Evolutionary conservation across 2,329 filamentous ascomycete genomes (phyloP).

Genomic region (Hypoxylon sp.): DNA sequence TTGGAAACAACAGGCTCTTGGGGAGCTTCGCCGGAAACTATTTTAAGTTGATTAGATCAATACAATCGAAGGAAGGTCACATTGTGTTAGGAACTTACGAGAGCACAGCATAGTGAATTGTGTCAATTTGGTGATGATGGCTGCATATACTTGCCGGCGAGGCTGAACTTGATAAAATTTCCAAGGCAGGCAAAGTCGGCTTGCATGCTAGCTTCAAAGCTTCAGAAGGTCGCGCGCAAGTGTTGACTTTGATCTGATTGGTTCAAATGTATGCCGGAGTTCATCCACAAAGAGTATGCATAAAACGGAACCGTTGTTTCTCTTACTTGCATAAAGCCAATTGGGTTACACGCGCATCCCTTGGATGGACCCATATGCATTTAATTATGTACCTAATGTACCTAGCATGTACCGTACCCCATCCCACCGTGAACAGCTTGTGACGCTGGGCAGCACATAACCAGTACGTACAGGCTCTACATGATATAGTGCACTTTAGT

Average conservation of each 20-base stretch:
- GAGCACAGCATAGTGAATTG: constrained; percentile 64
- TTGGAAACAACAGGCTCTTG: constrained; percentile 95
- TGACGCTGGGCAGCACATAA: too few species aligned
- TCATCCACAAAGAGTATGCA: not conserved
- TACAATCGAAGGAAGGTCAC: not conserved
- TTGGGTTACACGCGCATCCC: too few species aligned
- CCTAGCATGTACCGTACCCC: too few species aligned
- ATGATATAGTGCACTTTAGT: too few species aligned
- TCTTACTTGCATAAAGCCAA: constrained; percentile 2
- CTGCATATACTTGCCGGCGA: constrained; percentile 27
- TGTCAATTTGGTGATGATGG: constrained; percentile 32
- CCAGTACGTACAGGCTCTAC: too few species aligned
- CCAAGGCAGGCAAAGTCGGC: constrained; percentile 29
- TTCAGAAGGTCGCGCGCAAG: constrained; percentile 27
- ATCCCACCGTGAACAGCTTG: too few species aligned
- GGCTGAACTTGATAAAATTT: constrained; percentile 41
- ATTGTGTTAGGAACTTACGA: constrained; percentile 53
- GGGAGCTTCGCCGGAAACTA: constrained; percentile 96
- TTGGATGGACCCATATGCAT: too few species aligned
- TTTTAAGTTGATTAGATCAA: constrained; percentile 45
- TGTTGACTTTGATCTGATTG: constrained; percentile 41
- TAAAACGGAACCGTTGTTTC: constrained; percentile 2
- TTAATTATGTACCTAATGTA: too few species aligned
- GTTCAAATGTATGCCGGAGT: constrained; percentile 21
- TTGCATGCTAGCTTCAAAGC: constrained; percentile 32